phyloP scores from a whole-genome alignment of 805 yeast genomes.

The Torulaspora franciscae region DNA sequence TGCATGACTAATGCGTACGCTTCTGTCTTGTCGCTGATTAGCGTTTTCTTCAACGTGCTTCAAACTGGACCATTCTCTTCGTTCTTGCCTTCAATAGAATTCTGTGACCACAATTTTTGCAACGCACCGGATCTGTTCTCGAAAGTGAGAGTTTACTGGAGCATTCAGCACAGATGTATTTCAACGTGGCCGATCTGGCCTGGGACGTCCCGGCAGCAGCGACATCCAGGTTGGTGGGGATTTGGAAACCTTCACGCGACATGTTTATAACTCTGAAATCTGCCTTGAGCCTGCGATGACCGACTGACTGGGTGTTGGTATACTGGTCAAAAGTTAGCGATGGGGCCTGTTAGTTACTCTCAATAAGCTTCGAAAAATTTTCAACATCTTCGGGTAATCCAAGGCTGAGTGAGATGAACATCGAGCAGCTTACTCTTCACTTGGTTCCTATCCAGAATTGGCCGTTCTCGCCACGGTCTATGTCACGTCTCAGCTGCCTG shows the following conservation, averaged over 20 bases:
- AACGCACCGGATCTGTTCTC: conserved; percentile 94
- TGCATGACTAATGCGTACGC: not conserved
- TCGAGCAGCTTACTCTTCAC: conserved; percentile 2
- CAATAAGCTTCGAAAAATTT: not conserved
- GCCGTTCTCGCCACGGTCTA: conserved; percentile 41
- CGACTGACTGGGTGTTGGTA: not conserved
- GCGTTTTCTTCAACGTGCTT: conserved; percentile 40
- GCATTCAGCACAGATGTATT: conserved; percentile 94
- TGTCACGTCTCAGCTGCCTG: conserved; percentile 39
- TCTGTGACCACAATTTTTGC: conserved; percentile 98
- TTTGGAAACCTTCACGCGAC: conserved; percentile 82
- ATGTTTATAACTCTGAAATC: conserved; percentile 17
- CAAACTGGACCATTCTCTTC: conserved; percentile 90
- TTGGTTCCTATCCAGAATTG: conserved; percentile 35
- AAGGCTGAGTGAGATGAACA: not conserved
- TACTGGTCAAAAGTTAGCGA: not conserved
- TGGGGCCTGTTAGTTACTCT: not conserved
- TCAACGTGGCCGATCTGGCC: conserved; percentile 75
- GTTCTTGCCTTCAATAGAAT: conserved; percentile 96
- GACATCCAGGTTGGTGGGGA: conserved; percentile 75
- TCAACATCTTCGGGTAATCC: conserved; percentile 2
- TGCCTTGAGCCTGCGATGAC: not conserved
- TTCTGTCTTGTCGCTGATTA: not conserved
- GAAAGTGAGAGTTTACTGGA: conserved; percentile 82
- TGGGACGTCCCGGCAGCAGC: conserved; percentile 77